Conservation (phyloP, 768 basidiomycete species). For the Lentinus brumalis region DNA sequence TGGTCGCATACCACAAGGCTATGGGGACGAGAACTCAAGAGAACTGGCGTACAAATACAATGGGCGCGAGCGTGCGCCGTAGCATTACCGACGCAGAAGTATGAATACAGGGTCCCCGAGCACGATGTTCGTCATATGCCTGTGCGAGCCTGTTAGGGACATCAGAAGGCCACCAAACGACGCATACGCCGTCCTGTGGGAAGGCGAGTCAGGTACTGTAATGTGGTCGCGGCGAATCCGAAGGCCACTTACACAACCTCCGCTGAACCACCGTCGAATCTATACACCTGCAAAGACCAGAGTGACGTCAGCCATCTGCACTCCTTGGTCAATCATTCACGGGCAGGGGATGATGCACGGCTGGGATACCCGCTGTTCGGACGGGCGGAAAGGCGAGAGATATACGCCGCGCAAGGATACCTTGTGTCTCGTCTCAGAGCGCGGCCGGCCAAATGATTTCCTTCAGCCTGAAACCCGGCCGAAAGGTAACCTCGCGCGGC, state of each 20-base stretch:
- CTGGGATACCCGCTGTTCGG: too few relatives aligned
- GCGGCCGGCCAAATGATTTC: too few relatives aligned
- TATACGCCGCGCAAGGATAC: too few relatives aligned
- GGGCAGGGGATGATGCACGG: background rate
- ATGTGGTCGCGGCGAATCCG: background rate
- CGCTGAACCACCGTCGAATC: slow-evolving; percentile 84
- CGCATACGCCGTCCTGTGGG: slow-evolving; percentile 83
- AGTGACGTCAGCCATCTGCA: too few relatives aligned
- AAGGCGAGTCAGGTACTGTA: slow-evolving; percentile 4
- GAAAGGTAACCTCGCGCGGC: too few relatives aligned
- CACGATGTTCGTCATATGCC: slow-evolving; percentile 90
- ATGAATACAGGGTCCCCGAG: slow-evolving; percentile 93
- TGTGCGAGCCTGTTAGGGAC: slow-evolving; percentile 89
- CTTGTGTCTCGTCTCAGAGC: too few relatives aligned
- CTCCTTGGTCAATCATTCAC: background rate
- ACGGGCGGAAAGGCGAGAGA: too few relatives aligned
- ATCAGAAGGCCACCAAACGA: slow-evolving; percentile 96
- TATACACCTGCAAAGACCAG: slow-evolving; percentile 72
- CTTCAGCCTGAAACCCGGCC: too few relatives aligned
- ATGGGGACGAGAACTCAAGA: background rate
- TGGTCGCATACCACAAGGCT: background rate
- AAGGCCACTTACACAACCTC: slow-evolving; percentile 77
- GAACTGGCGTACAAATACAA: slow-evolving; percentile 9
- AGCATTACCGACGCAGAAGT: slow-evolving; percentile 73
- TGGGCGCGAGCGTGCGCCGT: background rate